These are phyloP conservation scores for Ampelocalamus luodianensis DNA, from an alignment of 176 grass and related monocot genomes.

Conservation along the genomic window DNA sequence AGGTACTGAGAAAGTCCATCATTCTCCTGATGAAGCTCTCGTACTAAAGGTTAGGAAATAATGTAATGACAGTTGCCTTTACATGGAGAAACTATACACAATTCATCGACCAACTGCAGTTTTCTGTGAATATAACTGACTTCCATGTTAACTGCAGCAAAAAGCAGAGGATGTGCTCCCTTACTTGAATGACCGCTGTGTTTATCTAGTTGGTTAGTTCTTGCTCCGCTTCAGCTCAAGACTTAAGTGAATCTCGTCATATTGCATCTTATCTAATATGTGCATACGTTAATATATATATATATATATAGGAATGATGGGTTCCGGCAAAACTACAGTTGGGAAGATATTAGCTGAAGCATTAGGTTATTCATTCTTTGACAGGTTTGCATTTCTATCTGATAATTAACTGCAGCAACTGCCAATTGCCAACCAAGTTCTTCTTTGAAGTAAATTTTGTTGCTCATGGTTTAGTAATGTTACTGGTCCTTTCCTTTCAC, in stretches of 20 bases:
- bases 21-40: conserved; percentile 77
- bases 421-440: conserved; percentile 2
- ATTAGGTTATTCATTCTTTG: conserved; percentile 95
- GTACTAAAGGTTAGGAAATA: conserved; percentile 71
- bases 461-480: conserved; percentile 19
- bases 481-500: conserved; percentile 31
- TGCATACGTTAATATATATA: neutral
- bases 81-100: neutral
- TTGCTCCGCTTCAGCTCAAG: neutral
- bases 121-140: conserved; percentile 27
- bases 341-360: conserved; percentile 94
- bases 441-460: conserved; percentile 11
- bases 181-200: conserved; percentile 71
- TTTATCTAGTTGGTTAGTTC: conserved; percentile 92
- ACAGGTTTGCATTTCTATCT: conserved; percentile 68
- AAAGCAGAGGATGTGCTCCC: conserved; percentile 78
- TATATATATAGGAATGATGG: conserved; percentile 99
- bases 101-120: neutral
- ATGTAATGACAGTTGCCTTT: neutral
- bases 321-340: conserved; percentile 94
- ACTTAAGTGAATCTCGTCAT: neutral
- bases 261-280: conserved; percentile 3
- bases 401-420: conserved; percentile 25
- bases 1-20: conserved; percentile 63
- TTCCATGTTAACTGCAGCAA: conserved; percentile 67